Conservation (phyloP, 306 rosid species). For the Citrullus colocynthis region DNA sequence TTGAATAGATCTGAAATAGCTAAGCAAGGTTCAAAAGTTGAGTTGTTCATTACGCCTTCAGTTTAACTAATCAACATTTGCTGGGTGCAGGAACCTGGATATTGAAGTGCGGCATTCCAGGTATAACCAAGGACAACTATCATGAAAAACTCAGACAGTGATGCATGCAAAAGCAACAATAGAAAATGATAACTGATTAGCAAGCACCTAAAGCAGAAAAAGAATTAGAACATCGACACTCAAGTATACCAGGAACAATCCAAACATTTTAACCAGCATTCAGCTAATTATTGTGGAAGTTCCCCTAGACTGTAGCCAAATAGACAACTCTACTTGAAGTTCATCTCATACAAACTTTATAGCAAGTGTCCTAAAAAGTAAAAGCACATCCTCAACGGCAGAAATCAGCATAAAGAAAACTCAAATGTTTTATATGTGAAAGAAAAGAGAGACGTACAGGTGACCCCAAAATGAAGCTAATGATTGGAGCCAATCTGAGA, state of each 20-base stretch:
- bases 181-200: neutral
- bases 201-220: neutral
- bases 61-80: conserved; percentile 36
- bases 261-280: neutral
- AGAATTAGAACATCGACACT: neutral
- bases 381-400: neutral
- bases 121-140: conserved; percentile 7
- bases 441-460: conserved; percentile 57
- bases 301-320: neutral
- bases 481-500: conserved; percentile 99
- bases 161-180: conserved; percentile 17
- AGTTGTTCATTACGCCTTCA: conserved; percentile 19
- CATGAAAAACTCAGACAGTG: conserved; percentile 10
- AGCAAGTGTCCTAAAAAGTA: neutral
- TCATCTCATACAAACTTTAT: neutral
- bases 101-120: conserved; percentile 49
- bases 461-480: conserved; percentile 99
- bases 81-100: conserved; percentile 63
- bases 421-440: neutral
- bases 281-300: neutral
- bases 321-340: neutral
- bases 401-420: neutral
- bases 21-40: conserved; percentile 26
- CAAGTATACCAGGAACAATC: neutral
- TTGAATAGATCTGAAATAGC: conserved; percentile 27